Percentiles rank a stretch among this genome's conserved stretches.
phyloP scores from a whole-genome alignment of 345 rosid species.

The Bruguiera sexangula region DNA sequence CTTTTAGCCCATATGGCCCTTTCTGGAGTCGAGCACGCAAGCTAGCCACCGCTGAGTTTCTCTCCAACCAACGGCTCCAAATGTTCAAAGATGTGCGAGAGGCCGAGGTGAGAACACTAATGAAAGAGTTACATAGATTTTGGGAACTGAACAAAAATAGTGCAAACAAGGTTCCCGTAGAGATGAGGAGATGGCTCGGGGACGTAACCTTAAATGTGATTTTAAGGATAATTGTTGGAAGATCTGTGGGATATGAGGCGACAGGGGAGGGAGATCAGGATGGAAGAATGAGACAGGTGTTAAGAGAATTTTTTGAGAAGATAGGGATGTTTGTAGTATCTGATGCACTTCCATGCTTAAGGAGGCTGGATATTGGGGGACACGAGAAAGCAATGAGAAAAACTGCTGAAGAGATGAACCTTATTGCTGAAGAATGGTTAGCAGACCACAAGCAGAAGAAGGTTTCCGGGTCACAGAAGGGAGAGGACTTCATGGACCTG shows the following conservation, averaged over 20 bases:
- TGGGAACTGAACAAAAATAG: slow-evolving; percentile 8
- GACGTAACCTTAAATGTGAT: slow-evolving; percentile 28
- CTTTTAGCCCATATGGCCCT: slow-evolving; percentile 27
- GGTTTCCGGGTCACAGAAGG: neutral
- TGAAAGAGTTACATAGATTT: slow-evolving; percentile 18
- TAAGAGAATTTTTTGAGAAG: neutral
- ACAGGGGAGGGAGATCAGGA: neutral
- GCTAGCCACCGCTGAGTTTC: slow-evolving; percentile 25
- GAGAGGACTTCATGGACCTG: slow-evolving; percentile 36
- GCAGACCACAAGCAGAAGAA: slow-evolving; percentile 24
- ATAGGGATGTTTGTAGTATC: slow-evolving; percentile 28
- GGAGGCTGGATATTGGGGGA: slow-evolving; percentile 37
- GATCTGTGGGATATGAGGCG: neutral
- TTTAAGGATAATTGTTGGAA: slow-evolving; percentile 22
- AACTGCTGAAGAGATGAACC: slow-evolving; percentile 26
- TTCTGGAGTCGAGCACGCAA: slow-evolving; percentile 40
- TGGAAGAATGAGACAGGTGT: neutral
- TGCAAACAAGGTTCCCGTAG: slow-evolving; percentile 13
- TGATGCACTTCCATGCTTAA: slow-evolving; percentile 32
- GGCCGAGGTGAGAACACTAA: slow-evolving; percentile 9
- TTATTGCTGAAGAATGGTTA: slow-evolving; percentile 23
- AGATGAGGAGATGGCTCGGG: slow-evolving; percentile 38
- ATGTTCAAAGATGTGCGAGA: slow-evolving; percentile 21
- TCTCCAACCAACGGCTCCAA: slow-evolving; percentile 33
- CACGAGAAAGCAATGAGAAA: slow-evolving; percentile 31